phyloP scores from a whole-genome alignment of 352 stramenopile genomes.

The Phytophthora boehmeriae region DNA sequence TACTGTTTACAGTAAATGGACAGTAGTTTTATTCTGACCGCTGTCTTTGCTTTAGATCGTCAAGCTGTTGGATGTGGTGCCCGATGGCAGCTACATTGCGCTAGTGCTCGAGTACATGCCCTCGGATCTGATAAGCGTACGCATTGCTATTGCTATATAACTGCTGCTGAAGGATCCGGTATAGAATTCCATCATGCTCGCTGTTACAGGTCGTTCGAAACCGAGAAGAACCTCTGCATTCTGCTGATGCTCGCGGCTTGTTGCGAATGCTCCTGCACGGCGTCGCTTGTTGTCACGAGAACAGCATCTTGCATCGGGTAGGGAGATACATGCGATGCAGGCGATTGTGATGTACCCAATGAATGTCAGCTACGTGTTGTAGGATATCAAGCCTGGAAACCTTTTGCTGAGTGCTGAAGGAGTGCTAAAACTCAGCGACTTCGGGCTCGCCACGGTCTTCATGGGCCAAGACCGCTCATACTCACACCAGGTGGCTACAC shows the following conservation, averaged over 20 bases:
- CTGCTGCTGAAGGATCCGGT: neutral
- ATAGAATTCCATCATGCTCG: too few relatives aligned
- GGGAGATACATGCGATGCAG: neutral
- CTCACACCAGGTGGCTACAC: conserved; percentile 79
- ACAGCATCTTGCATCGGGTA: conserved; percentile 71
- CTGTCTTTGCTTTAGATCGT: conserved; percentile 49
- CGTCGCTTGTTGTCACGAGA: conserved; percentile 63
- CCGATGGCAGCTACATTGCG: conserved; percentile 59
- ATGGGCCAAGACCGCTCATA: conserved; percentile 41
- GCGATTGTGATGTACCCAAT: too few relatives aligned
- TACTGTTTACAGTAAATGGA: neutral
- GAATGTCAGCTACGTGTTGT: too few relatives aligned
- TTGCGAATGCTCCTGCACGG: conserved; percentile 74
- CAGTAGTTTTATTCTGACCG: neutral
- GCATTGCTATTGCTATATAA: neutral
- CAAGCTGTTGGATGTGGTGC: conserved; percentile 61
- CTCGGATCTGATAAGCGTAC: conserved; percentile 60
- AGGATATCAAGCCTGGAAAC: conserved; percentile 83
- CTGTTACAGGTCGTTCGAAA: conserved; percentile 46
- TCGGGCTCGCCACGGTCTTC: conserved; percentile 79
- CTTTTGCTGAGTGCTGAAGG: conserved; percentile 56
- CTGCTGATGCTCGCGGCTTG: conserved; percentile 55
- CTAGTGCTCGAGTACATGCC: conserved; percentile 81
- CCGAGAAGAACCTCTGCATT: conserved; percentile 36
- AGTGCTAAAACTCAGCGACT: conserved; percentile 80